phyloP scores from a whole-genome alignment of 768 basidiomycete genomes.

The Leccinum truebloodii region DNA sequence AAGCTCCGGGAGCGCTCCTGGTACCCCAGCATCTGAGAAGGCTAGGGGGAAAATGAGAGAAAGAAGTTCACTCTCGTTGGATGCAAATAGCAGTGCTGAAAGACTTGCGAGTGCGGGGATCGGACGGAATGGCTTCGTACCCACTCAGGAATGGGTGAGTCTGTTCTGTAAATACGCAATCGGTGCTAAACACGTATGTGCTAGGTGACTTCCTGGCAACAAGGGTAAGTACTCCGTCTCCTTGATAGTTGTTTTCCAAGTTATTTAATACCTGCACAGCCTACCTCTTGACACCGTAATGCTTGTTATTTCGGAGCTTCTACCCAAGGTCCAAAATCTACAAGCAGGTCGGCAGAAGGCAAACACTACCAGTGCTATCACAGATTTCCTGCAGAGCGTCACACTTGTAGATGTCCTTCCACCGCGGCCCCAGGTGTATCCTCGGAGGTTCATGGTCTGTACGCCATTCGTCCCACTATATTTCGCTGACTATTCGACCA shows the following conservation, averaged over 20 bases:
- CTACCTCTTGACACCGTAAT: slow-evolving; percentile 88
- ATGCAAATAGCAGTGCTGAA: slow-evolving; percentile 56
- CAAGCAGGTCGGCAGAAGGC: slow-evolving; percentile 66
- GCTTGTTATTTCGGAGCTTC: slow-evolving; percentile 83
- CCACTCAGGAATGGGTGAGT: slow-evolving; percentile 94
- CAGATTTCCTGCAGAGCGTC: slow-evolving; percentile 72
- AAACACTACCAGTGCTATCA: slow-evolving; percentile 65
- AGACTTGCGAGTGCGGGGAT: slow-evolving; percentile 67
- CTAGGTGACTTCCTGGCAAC: slow-evolving; percentile 92
- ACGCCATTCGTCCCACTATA: neutral
- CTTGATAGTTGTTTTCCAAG: slow-evolving; percentile 1
- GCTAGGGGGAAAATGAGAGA: slow-evolving; percentile 90
- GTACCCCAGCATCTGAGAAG: slow-evolving; percentile 69
- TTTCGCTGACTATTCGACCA: slow-evolving; percentile 30
- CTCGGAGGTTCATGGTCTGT: slow-evolving; percentile 77
- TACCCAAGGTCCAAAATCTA: slow-evolving; percentile 81
- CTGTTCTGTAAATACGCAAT: neutral
- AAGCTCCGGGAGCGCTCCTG: slow-evolving; percentile 38
- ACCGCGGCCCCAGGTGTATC: slow-evolving; percentile 57
- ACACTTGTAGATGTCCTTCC: slow-evolving; percentile 76
- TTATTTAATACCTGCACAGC: slow-evolving; percentile 39
- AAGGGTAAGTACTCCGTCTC: slow-evolving; percentile 60
- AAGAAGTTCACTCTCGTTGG: slow-evolving; percentile 56
- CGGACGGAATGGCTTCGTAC: slow-evolving; percentile 89
- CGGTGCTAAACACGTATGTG: slow-evolving; percentile 4